phyloP scores from a whole-genome alignment of 306 rosid species.

The Phaseolus lunatus region DNA sequence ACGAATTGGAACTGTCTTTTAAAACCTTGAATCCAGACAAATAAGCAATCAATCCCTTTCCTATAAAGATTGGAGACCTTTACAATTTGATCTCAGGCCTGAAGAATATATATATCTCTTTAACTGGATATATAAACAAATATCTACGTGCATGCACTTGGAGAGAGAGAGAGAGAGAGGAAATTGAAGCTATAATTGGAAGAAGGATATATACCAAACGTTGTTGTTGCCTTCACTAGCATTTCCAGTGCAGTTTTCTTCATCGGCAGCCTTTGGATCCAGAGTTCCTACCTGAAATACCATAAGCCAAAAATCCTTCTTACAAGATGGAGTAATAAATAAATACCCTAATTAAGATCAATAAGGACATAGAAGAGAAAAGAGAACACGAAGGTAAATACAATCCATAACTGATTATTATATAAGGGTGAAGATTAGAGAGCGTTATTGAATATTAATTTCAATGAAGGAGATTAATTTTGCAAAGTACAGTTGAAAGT shows the following conservation, averaged over 20 bases:
- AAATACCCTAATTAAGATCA: conserved; percentile 39
- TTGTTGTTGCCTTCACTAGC: conserved; percentile 71
- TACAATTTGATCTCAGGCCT: conserved; percentile 46
- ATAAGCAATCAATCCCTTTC: conserved; percentile 44
- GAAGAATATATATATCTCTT: conserved; percentile 41
- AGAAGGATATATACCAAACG: conserved; percentile 31
- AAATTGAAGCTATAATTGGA: no score
- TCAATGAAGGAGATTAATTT: neutral
- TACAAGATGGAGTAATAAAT: neutral
- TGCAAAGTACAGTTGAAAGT: neutral
- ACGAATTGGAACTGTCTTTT: neutral
- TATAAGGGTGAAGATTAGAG: conserved; percentile 2
- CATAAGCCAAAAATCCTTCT: neutral
- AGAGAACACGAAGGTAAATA: neutral
- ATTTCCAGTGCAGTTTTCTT: conserved; percentile 68
- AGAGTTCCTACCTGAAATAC: conserved; percentile 53
- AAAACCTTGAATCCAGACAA: conserved; percentile 3
- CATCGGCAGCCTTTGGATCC: conserved; percentile 65
- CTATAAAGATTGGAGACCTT: conserved; percentile 47
- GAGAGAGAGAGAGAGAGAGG: neutral
- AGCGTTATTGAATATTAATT: conserved; percentile 1
- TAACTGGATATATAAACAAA: conserved; percentile 27
- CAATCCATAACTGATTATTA: neutral
- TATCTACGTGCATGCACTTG: conserved; percentile 46
- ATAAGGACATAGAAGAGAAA: conserved; percentile 6